Base-by-base conservation (phyloP, 2,329 filamentous ascomycete genomes). In the Monosporascus sp. region DNA sequence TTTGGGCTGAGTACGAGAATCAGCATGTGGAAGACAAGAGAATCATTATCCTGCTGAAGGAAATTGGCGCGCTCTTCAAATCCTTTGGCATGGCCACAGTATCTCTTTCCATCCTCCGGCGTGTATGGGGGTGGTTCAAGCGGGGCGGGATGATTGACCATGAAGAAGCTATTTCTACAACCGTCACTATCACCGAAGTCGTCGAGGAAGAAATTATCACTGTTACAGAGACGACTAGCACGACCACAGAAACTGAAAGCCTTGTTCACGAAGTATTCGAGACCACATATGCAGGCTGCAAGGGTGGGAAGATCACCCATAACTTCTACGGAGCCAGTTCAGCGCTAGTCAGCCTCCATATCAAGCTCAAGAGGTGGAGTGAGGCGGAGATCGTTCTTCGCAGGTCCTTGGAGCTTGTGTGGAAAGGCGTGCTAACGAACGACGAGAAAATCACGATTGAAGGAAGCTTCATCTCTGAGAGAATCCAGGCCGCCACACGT, bases 1-100 rank as follows among this genome's bases (percentile, higher is more conserved):
- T 74, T 6, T 74, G 71, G 70, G 67, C 67, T 1, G 72, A 74
- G 59, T 73, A 72, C 39, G 68, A 73, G 56, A 60, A 72, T 52
- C 57, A 66, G 49, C 54, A 49, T 2, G 68, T 66, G n/a, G 65
- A 69, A 49, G 59, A 65, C 0, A 60, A 70, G 58, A 49, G 59
- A 2, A 62, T 72, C 14, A 62, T 71, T n/a, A 53, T 71, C 37
- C 67, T 64, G 49, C 64, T 73, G 45, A 63, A 63, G 41, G 66
- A 73, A 47, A 63, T 74, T 4, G 70, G 68, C 20, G 55, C 63
- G 0, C 52, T 68, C 2, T 70, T 70, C 57, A 62, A 60, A 50
- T 52, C 58, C 0, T 68, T 70, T 31, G 70, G 71, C 1, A 60
- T 72, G n/a, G 50, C 68, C 5, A 61, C 54, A 22, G 60, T 73